Base-by-base conservation (phyloP, 768 basidiomycete genomes). In the Lactarius deliciosus region DNA sequence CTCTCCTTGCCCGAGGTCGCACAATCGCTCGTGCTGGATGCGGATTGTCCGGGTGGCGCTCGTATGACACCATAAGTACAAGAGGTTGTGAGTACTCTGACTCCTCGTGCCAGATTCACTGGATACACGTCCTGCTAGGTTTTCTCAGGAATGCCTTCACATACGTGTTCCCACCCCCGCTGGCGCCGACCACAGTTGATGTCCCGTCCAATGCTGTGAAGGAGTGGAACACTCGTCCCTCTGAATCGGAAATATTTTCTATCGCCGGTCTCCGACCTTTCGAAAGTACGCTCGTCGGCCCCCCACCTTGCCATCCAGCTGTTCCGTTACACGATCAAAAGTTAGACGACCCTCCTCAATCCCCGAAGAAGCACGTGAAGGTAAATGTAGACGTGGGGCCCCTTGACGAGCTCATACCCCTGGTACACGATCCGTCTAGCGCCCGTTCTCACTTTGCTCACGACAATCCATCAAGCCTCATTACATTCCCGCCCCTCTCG, bases 401-500 rank as follows among this genome's bases (percentile, higher is more conserved):
- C n/a, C 58, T 68, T 45, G 63, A 63, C 53, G 36, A 56, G 63
- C 62, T 68, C 53, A 68, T 68, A 68, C 43, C 53, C 25, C 36
- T 47, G 66, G 66, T 68, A 68, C 43, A 60, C 54, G 53, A 68
- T 63, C 36, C 43, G 56, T 64, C 54, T 34, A 56, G 66, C 45
- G 38, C 34, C 25, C 16, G 1, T 60, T 53, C 41, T 47, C 58
- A 38, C 10, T 22, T 25, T 53, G 15, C 63, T 68, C 22, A 64
- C 53, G 34, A 64, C 34, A 15, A n/a, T 3, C 34, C 20, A 56
- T n/a, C 34, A 68, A 68, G 66, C 66, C 66, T 45, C 66, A 68
- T 60, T 68, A 68, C 34, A 50, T 68, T n/a, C 63, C 66, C 5
- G 62, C 66, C n/a, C 58, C 34, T 38, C 28, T 56, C 53, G 55